Evolutionary conservation across 805 yeast genomes (phyloP).

Genomic region (Kodamaea kaohsiungensis): DNA sequence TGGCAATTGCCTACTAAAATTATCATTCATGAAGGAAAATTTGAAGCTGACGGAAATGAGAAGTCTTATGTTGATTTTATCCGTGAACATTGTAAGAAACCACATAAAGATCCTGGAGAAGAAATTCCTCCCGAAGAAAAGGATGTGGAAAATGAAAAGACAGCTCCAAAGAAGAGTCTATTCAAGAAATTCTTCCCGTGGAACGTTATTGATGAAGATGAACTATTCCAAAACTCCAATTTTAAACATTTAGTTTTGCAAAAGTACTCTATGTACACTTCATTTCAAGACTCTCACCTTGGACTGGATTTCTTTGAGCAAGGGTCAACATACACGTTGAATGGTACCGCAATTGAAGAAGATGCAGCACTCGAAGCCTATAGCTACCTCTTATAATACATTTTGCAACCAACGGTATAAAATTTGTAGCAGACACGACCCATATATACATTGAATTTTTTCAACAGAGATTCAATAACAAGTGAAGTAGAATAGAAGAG

Average conservation of each 20-base stretch:
- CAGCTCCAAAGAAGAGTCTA: background rate
- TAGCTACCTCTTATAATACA: background rate
- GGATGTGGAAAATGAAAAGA: background rate
- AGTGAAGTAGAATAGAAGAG: background rate
- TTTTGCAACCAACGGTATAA: background rate
- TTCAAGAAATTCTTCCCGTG: background rate
- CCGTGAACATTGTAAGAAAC: slow-evolving; percentile 1
- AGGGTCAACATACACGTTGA: background rate
- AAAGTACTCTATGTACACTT: background rate
- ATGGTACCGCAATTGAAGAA: slow-evolving; percentile 7
- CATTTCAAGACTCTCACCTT: background rate
- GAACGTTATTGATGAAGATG: background rate
- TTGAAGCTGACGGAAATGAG: background rate
- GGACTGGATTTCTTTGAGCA: background rate
- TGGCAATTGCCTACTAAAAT: slow-evolving; percentile 6
- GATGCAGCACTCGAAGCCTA: background rate
- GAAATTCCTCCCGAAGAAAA: too few species aligned
- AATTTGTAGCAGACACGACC: background rate
- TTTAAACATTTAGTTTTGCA: background rate
- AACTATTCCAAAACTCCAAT: background rate
- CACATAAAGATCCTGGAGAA: too few species aligned
- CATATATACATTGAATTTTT: background rate
- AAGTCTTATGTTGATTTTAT: slow-evolving; percentile 7
- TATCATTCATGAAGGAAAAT: slow-evolving; percentile 9
- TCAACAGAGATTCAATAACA: background rate